Evolutionary conservation across 495 filamentous ascomycete genomes (phyloP), one percentile per base, ranked within the genome.

Genomic region (Lentithecium fluviatile): DNA sequence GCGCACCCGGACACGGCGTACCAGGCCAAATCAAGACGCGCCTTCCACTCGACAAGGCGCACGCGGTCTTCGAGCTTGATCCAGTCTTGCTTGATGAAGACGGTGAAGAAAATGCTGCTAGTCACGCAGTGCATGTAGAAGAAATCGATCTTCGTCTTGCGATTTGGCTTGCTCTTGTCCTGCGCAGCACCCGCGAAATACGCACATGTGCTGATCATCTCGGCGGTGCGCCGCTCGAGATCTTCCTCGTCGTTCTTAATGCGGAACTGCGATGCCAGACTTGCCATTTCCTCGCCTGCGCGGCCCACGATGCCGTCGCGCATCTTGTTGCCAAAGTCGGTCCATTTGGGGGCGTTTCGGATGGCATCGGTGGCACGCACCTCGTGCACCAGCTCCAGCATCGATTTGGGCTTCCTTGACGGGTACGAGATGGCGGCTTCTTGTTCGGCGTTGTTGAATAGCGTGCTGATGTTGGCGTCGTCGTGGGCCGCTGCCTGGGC

Each of bases 101-200:
- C 72, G 11, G 78, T 73, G 68, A 83, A 80, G 76, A 88, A 87
- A 23, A 87, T 82, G 10, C 81, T 80, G 26, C 70, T 74, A 63
- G 84, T 89, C 60, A 85, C 63, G 65, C 72, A 76, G 65, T 88
- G 86, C 75, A 95, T 86, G 69, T 83, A 78, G 75, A 87, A 92
- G 71, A 96, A 96, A 61, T 95, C 91, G 60, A 89, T n/a, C n/a
- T n/a, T n/a, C n/a, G n/a, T 77, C 66, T 84, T 89, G 58, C 83
- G 71, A 19, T 75, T 52, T n/a, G n/a, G n/a, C 65, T 91, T 88
- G 6, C 77, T 75, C 1, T 82, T 82, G 32, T 81, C 75, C 60
- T 88, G 78, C 2, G 89, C 81, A 1, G 79, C 76, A 3, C 76
- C 71, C 0, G 85, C 85, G 52, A 83, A 83, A 68, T 85, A 90